Evolutionary conservation across 441 rosid species (phyloP), one percentile per base, ranked within the genome.

Genomic region (Euphorbia schlechtendalii): DNA sequence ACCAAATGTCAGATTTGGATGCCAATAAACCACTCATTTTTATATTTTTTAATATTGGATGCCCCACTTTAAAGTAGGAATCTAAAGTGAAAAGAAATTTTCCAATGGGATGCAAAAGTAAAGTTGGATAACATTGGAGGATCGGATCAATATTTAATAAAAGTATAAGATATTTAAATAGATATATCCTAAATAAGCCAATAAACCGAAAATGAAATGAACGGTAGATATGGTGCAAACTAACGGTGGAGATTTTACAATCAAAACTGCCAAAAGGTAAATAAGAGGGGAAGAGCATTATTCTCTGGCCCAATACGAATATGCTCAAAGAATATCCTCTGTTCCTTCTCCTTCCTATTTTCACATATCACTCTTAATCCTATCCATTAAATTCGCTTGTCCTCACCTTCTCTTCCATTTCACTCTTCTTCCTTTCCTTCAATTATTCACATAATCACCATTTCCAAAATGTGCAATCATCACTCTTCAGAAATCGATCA

Each of bases 401-500:
- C 74, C 65, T 69, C 53, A 2, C 34, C 48, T 63, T 15, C 22
- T 17, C 70, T 15, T 58, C 13, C n/a, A n/a, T n/a, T n/a, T 32
- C 7, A 3, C 36, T 32, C 36, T 2, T 32, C 40, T 18, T 6
- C 22, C 11, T 10, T 1, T 3, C 0, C 20, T 12, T 36, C 43
- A 10, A 2, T 64, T 8, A 27, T 56, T 54, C 25, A 9, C 11
- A n/a, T 14, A 10, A 22, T 12, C 9, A 15, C n/a, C 2, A 3
- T 2, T 0, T 8, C 11, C 11, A 32, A 21, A 13, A 79, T 73
- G 81, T 54, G 51, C 36, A 13, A n/a, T n/a, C n/a, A 68, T 28
- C 78, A 69, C 65, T 71, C 80, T 22, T 73, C 84, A 0, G 69
- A 69, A 63, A 30, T 71, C 11, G 78, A 88, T 46, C 90, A 79